Evolutionary conservation across 176 grass and related monocot species (phyloP).

Genomic region (Panicum miliaceum): DNA sequence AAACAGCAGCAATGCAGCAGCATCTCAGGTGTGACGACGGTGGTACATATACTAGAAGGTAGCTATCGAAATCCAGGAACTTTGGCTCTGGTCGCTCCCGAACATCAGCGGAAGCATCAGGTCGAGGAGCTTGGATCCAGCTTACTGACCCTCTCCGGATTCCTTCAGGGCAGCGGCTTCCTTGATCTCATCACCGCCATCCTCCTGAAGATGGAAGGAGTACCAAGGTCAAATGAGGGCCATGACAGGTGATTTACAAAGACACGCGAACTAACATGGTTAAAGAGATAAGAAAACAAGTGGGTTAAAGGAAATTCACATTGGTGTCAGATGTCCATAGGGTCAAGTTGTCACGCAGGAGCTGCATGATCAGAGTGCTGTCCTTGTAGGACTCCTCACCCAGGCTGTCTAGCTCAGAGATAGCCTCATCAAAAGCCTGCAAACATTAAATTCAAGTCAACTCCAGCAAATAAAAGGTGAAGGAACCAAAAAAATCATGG

Average conservation of each 20-base stretch:
- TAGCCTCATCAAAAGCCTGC: constrained; percentile 91
- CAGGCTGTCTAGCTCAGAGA: constrained; percentile 87
- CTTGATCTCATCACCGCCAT: constrained; percentile 71
- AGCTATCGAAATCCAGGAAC: constrained; percentile 46
- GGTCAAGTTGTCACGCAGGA: constrained; percentile 89
- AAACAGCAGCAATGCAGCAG: constrained; percentile 42
- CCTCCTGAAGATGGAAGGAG: constrained; percentile 48
- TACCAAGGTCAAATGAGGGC: constrained; percentile 17
- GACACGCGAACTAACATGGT: neutral
- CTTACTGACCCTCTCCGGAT: constrained; percentile 57
- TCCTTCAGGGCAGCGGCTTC: constrained; percentile 68
- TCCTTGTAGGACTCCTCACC: constrained; percentile 97
- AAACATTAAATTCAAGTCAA: neutral
- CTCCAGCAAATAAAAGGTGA: neutral
- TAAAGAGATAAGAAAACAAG: neutral
- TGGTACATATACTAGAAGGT: constrained; percentile 9
- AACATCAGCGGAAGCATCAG: constrained; percentile 36
- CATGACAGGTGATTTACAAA: neutral
- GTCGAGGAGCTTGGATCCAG: neutral
- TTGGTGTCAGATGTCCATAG: constrained; percentile 88
- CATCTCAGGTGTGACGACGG: neutral
- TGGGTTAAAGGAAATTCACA: constrained; percentile 26
- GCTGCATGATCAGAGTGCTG: constrained; percentile 94
- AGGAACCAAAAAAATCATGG: neutral
- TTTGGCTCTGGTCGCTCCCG: neutral